phyloP scores from a whole-genome alignment of 345 rosid genomes.

The Brassica carinata region DNA sequence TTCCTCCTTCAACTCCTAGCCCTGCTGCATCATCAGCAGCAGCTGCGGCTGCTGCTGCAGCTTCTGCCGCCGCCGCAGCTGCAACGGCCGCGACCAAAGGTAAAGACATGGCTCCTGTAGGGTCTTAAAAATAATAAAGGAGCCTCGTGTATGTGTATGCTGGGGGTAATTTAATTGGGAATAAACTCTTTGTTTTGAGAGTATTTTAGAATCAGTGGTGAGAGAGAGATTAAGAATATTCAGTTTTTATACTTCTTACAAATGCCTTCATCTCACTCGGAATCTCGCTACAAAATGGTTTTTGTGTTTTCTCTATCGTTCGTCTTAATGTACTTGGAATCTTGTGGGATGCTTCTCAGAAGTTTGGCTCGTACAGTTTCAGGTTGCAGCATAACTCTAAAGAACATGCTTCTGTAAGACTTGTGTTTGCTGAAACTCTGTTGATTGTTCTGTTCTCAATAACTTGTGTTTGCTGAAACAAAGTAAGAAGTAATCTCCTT shows the following conservation, averaged over 20 bases:
- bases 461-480: background rate
- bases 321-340: constrained; percentile 18
- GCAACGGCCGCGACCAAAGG: constrained; percentile 70
- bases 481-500: background rate
- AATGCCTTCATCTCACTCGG: constrained; percentile 1
- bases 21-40: constrained; percentile 82
- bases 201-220: constrained; percentile 31
- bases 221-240: constrained; percentile 22
- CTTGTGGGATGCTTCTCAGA: constrained; percentile 10
- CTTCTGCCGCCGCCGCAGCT: constrained; percentile 59
- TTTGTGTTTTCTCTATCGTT: constrained; percentile 9
- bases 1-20: constrained; percentile 75
- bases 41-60: constrained; percentile 61
- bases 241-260: background rate
- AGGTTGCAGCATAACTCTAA: background rate
- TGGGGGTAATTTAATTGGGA: constrained; percentile 29
- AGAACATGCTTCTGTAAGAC: constrained; percentile 19
- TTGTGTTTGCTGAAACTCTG: background rate
- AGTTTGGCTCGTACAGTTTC: constrained; percentile 31
- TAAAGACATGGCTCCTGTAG: constrained; percentile 86
- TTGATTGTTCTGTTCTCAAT: background rate
- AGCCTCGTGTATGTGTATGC: constrained; percentile 38
- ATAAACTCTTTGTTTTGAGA: constrained; percentile 29
- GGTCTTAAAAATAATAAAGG: constrained; percentile 51
- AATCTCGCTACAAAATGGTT: constrained; percentile 20